phyloP scores from a whole-genome alignment of 495 filamentous ascomycete genomes.

The Tirmania nivea region DNA sequence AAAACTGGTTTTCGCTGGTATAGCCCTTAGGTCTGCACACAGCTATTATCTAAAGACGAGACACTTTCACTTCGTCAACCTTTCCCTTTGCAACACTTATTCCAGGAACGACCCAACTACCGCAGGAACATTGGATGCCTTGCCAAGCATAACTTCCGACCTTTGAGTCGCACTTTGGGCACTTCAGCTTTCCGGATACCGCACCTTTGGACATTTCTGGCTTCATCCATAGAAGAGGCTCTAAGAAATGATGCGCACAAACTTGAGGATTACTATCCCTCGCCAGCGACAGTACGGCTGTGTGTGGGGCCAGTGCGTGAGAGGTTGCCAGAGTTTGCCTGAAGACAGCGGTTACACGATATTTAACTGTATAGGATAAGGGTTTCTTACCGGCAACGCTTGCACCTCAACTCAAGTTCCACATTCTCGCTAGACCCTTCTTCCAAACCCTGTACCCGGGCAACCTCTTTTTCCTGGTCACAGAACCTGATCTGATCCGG shows the following conservation, averaged over 20 bases:
- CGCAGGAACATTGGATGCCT: slow-evolving; percentile 80
- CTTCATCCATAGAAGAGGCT: slow-evolving; percentile 87
- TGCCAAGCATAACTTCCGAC: slow-evolving; percentile 92
- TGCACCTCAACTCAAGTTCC: slow-evolving; percentile 29
- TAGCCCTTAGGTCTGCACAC: too few relatives aligned
- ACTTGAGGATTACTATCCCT: slow-evolving; percentile 8
- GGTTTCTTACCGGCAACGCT: slow-evolving; percentile 28
- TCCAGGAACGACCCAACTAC: slow-evolving; percentile 74
- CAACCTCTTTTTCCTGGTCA: slow-evolving; percentile 35
- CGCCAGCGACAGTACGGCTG: slow-evolving; percentile 2
- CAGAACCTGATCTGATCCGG: slow-evolving; percentile 61
- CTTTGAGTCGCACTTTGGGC: slow-evolving; percentile 60
- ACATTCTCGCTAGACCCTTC: neutral
- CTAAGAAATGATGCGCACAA: slow-evolving; percentile 74
- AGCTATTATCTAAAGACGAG: neutral
- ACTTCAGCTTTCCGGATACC: slow-evolving; percentile 61
- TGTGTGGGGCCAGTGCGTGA: slow-evolving; percentile 37
- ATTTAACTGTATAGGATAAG: neutral
- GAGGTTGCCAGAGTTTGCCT: slow-evolving; percentile 43
- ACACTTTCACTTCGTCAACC: slow-evolving; percentile 44
- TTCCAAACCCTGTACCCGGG: neutral
- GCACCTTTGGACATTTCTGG: slow-evolving; percentile 52
- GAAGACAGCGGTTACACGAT: neutral
- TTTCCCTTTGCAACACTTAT: slow-evolving; percentile 62
- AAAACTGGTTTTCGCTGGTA: too few relatives aligned